Conservation (phyloP, 805 yeast species). For the Lachancea quebecensis region DNA sequence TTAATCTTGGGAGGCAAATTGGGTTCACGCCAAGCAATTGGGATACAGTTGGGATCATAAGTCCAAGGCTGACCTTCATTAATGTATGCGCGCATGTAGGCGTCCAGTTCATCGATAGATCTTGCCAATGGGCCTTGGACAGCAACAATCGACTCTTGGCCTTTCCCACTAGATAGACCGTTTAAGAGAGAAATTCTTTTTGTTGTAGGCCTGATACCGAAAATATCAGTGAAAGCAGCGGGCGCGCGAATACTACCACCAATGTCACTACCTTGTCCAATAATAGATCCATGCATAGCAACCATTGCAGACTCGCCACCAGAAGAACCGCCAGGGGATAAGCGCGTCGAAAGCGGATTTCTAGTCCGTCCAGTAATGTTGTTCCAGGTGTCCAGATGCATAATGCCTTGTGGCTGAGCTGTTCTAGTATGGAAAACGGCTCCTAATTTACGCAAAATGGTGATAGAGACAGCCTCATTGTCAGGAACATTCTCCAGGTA, state of each 20-base stretch:
- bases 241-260: slow-evolving; percentile 69
- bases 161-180: slow-evolving; percentile 49
- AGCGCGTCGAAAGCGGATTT: slow-evolving; percentile 49
- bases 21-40: slow-evolving; percentile 36
- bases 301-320: slow-evolving; percentile 67
- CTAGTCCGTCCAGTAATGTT: slow-evolving; percentile 53
- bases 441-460: slow-evolving; percentile 44
- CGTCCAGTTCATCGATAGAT: slow-evolving; percentile 57
- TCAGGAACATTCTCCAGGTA: slow-evolving; percentile 41
- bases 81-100: slow-evolving; percentile 56
- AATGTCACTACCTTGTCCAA: slow-evolving; percentile 65
- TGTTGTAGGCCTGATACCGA: slow-evolving; percentile 58
- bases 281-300: slow-evolving; percentile 50
- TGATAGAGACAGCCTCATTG: slow-evolving; percentile 42
- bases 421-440: slow-evolving; percentile 62
- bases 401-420: slow-evolving; percentile 59
- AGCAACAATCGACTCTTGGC: slow-evolving; percentile 59
- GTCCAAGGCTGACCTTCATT: slow-evolving; percentile 63
- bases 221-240: slow-evolving; percentile 55
- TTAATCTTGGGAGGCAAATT: slow-evolving; percentile 40
- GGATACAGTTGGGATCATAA: slow-evolving; percentile 32
- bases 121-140: slow-evolving; percentile 66
- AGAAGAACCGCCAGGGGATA: slow-evolving; percentile 67
- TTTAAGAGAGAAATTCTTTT: slow-evolving; percentile 40
- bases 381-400: slow-evolving; percentile 61